Percentiles rank a stretch among this genome's conserved stretches.
Conservation (phyloP, 306 rosid species). For the Luffa aegyptiaca region DNA sequence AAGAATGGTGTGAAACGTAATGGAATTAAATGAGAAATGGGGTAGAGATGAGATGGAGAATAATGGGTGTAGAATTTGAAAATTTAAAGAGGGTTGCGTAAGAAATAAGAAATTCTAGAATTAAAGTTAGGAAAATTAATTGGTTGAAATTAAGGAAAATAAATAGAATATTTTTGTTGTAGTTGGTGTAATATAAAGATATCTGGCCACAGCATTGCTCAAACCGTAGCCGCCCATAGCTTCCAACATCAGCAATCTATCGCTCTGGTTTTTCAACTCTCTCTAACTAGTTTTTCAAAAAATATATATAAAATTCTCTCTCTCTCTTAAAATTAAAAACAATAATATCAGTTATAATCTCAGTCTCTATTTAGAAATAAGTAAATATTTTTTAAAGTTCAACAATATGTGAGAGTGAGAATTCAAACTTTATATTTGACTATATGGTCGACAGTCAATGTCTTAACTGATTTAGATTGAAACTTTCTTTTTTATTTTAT, state of each 20-base stretch:
- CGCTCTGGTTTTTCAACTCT: background rate
- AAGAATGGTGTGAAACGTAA: background rate
- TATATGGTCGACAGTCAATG: too few species aligned
- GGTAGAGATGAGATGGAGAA: background rate
- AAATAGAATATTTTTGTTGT: background rate
- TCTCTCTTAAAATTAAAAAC: too few species aligned
- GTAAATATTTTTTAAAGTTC: too few species aligned
- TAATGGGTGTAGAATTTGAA: background rate
- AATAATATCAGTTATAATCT: too few species aligned
- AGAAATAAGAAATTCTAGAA: background rate
- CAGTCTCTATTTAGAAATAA: too few species aligned
- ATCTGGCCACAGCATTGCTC: background rate
- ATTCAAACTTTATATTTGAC: too few species aligned
- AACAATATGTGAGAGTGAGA: too few species aligned
- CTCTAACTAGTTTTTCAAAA: too few species aligned
- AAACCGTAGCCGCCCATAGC: background rate
- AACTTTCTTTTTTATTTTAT: too few species aligned
- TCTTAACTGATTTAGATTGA: too few species aligned
- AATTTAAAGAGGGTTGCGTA: background rate
- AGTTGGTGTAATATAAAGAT: background rate
- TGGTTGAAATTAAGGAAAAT: background rate
- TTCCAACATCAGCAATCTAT: background rate
- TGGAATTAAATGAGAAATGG: background rate
- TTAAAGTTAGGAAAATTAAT: background rate
- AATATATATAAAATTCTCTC: too few species aligned